These are phyloP conservation scores for Vigna trinervia DNA, from an alignment of 306 rosid genomes.

Conservation along the genomic window DNA sequence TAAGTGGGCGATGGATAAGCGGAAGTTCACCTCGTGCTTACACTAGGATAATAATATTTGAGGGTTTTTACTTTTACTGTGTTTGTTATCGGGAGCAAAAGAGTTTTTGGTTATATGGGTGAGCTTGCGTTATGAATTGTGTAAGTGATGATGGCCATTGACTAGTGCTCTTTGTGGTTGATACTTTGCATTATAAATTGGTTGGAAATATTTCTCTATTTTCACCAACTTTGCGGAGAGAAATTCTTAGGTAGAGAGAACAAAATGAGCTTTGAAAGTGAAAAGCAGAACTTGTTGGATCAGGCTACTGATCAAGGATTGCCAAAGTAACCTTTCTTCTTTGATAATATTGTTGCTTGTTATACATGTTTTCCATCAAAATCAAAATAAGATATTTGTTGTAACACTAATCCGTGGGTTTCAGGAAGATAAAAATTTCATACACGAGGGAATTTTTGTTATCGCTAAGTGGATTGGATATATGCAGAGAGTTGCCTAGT, in stretches of 20 bases:
- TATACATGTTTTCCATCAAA: slow-evolving; percentile 4
- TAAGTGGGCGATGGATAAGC: slow-evolving; percentile 40
- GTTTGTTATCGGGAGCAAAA: slow-evolving; percentile 41
- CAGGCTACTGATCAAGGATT: slow-evolving; percentile 58
- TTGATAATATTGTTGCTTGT: slow-evolving; percentile 17
- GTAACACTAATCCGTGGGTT: slow-evolving; percentile 38
- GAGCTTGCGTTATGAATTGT: slow-evolving; percentile 42
- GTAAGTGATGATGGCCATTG: slow-evolving; percentile 30
- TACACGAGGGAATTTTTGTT: slow-evolving; percentile 81
- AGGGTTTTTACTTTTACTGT: slow-evolving; percentile 25
- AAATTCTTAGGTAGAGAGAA: slow-evolving; percentile 41
- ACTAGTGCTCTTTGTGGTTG: slow-evolving; percentile 42
- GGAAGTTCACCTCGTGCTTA: slow-evolving; percentile 36
- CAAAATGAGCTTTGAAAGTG: slow-evolving; percentile 80
- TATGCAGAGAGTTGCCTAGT: slow-evolving; percentile 78
- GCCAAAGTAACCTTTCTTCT: slow-evolving; percentile 57
- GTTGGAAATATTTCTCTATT: slow-evolving; percentile 28
- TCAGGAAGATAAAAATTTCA: slow-evolving; percentile 67
- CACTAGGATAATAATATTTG: slow-evolving; percentile 33
- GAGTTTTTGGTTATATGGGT: slow-evolving; percentile 36
- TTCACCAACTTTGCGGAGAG: slow-evolving; percentile 44
- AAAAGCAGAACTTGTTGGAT: slow-evolving; percentile 51
- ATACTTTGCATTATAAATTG: slow-evolving; percentile 41
- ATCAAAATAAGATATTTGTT: slow-evolving; percentile 29
- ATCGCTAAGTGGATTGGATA: slow-evolving; percentile 78